Percentiles rank a stretch among this genome's conserved stretches.
Conservation (phyloP, 352 stramenopile species). For the Phytophthora sp. region DNA sequence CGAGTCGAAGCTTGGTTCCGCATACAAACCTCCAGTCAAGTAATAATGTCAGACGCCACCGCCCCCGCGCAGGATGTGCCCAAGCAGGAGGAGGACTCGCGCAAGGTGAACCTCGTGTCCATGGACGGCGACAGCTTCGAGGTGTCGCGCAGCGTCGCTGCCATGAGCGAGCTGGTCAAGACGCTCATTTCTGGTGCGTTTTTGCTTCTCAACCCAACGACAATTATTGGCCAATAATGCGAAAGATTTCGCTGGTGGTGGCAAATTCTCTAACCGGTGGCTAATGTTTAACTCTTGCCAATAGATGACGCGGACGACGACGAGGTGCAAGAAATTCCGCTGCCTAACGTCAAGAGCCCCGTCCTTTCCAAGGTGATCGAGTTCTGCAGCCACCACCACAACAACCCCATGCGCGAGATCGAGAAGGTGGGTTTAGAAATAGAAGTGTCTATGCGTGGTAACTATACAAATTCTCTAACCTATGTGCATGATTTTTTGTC, state of each 20-base stretch:
- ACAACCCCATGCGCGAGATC: slow-evolving; percentile 99
- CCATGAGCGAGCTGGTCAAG: slow-evolving; percentile 98
- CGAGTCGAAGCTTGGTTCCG: slow-evolving; percentile 15
- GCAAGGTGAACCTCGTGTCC: slow-evolving; percentile 87
- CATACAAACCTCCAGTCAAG: slow-evolving; percentile 30
- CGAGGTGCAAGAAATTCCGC: slow-evolving; percentile 96
- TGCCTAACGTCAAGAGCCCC: slow-evolving; percentile 98
- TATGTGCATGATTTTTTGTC: slow-evolving; percentile 7
- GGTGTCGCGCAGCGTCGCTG: slow-evolving; percentile 92
- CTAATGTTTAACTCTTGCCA: not conserved
- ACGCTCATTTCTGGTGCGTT: slow-evolving; percentile 94
- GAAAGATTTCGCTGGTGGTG: not conserved
- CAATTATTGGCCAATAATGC: slow-evolving; percentile 2
- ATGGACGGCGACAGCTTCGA: slow-evolving; percentile 98
- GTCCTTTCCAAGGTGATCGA: slow-evolving; percentile 98
- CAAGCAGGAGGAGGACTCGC: slow-evolving; percentile 74
- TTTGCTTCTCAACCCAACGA: not conserved
- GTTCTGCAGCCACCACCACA: slow-evolving; percentile 96
- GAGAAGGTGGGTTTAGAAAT: slow-evolving; percentile 88
- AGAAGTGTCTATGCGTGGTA: not conserved
- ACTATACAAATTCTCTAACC: slow-evolving; percentile 1
- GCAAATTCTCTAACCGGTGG: not conserved
- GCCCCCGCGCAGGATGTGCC: slow-evolving; percentile 48
- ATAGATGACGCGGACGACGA: slow-evolving; percentile 95
- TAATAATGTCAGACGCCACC: slow-evolving; percentile 62